Conservation (phyloP, 192 early-diverging fungal genomes). For the Rhizophagus clarus region DNA sequence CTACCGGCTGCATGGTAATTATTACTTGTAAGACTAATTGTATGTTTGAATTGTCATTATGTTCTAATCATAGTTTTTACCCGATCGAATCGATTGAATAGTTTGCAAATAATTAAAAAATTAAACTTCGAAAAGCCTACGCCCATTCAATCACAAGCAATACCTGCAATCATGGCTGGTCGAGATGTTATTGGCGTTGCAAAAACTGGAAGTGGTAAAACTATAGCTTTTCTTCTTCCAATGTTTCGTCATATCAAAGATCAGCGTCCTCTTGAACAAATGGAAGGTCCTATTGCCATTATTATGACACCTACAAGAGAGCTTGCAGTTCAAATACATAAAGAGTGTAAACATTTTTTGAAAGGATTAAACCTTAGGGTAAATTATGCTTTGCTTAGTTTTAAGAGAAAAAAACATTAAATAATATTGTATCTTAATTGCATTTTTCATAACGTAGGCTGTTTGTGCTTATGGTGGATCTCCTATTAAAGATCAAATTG, state of each 20-base stretch:
- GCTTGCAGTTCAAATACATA: slow-evolving; percentile 90
- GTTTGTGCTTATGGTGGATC: slow-evolving; percentile 91
- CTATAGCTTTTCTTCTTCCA: slow-evolving; percentile 89
- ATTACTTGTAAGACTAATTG: background rate
- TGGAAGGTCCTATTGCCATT: slow-evolving; percentile 83
- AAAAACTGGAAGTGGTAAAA: slow-evolving; percentile 94
- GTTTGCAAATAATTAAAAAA: slow-evolving; percentile 76
- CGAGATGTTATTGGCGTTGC: slow-evolving; percentile 95
- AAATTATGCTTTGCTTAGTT: background rate
- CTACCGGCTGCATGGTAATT: slow-evolving; percentile 73
- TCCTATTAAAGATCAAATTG: slow-evolving; percentile 86
- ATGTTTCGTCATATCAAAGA: slow-evolving; percentile 96
- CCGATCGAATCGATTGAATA: slow-evolving; percentile 19
- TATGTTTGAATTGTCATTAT: slow-evolving; percentile 1
- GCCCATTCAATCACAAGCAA: slow-evolving; percentile 88
- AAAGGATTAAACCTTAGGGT: slow-evolving; percentile 77
- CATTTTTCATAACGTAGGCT: slow-evolving; percentile 41
- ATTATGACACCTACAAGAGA: slow-evolving; percentile 95
- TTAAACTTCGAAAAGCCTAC: slow-evolving; percentile 86
- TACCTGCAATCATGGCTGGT: slow-evolving; percentile 96
- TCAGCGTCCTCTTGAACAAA: slow-evolving; percentile 72
- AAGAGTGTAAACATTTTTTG: slow-evolving; percentile 89
- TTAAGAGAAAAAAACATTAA: too few relatives aligned
- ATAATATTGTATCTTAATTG: background rate
- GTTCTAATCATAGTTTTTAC: background rate